Evolutionary conservation across 495 filamentous ascomycete genomes (phyloP), one percentile per base, ranked within the genome.

Genomic region (Podospora tetraspora): DNA sequence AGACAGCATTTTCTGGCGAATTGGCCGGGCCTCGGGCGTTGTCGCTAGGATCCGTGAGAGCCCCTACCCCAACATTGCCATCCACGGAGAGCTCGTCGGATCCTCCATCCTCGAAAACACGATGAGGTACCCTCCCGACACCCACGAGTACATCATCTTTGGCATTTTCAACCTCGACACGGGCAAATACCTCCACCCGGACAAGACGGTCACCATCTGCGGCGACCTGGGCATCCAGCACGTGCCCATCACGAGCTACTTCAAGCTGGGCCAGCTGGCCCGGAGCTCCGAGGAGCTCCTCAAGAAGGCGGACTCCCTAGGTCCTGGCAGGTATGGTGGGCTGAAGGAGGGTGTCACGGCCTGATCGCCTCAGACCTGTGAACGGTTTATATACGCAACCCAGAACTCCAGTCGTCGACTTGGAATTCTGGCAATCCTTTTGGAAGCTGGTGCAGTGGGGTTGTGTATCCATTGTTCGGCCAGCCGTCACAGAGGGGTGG

Each of bases 141-240:
- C 61, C 8, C 64, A 76, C 64, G 61, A 71, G 29, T 76, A 73
- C 21, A 21, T 72, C 52, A 68, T 71, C 2, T 76, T 76, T 21
- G 66, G 29, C 27, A 67, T 74, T 23, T 74, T 62, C 43, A 62
- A 76, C 62, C 65, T 76, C 21, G 72, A 73, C 62, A 64, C 6
- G 56, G 63, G 37, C 10, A 19, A 57, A 9, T 68, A 69, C 13
- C 23, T 74, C 10, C 8, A 66, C 64, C 61, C 62, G 16, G n/a
- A 66, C 12, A n/a, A 60, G 10, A 32, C 61, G 2, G 64, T 27
- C 21, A 24, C 27, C 13, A 43, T 74, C 9, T 74, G 72, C 64
- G 16, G 58, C 16, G n/a, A 29, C 19, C 59, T 69, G 1, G 60
- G 29, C 3, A 63, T 72, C 4, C 52, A 68, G 23, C 70, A 72